phyloP scores from a whole-genome alignment of 1,139 yeast species.

The Lodderomyces parapsilosis region DNA sequence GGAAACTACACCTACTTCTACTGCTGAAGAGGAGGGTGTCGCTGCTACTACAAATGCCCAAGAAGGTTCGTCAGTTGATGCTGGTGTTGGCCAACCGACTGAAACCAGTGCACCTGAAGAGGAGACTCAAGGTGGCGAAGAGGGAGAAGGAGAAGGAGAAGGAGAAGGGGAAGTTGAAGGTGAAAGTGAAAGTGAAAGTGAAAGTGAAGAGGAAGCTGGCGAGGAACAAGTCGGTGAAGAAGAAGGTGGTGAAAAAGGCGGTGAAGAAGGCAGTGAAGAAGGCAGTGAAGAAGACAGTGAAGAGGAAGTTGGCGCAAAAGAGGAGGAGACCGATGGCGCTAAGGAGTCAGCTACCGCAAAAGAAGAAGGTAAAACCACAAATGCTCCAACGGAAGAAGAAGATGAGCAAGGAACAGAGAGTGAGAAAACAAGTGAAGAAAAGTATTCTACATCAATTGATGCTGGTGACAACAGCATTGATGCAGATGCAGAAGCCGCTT shows the following conservation, averaged over 20 bases:
- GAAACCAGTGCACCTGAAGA: constrained; percentile 5
- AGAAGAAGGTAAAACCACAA: not conserved
- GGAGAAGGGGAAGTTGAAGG: not conserved
- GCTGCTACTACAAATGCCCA: constrained; percentile 10
- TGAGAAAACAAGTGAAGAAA: not conserved
- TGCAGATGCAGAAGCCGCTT: constrained; percentile 8
- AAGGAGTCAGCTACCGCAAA: not conserved
- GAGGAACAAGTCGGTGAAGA: not conserved
- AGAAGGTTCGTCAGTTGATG: constrained; percentile 9
- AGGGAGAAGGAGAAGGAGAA: not conserved
- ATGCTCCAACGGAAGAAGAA: not conserved
- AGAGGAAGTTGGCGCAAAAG: not conserved
- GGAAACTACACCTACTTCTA: not conserved
- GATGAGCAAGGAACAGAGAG: not conserved
- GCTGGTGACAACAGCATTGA: constrained; percentile 3
- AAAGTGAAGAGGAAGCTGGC: constrained; percentile 4
- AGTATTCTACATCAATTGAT: constrained; percentile 5
- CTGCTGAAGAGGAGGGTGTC: constrained; percentile 6
- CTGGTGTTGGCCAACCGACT: constrained; percentile 7
- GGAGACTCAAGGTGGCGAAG: constrained; percentile 4
- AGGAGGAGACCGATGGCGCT: not conserved
- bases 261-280: not conserved
- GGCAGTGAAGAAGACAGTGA: not conserved
- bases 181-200: too few relatives aligned
- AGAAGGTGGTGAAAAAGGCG: not conserved